Evolutionary conservation across 1,139 yeast species (phyloP).

Genomic region (Pichia sp.): DNA sequence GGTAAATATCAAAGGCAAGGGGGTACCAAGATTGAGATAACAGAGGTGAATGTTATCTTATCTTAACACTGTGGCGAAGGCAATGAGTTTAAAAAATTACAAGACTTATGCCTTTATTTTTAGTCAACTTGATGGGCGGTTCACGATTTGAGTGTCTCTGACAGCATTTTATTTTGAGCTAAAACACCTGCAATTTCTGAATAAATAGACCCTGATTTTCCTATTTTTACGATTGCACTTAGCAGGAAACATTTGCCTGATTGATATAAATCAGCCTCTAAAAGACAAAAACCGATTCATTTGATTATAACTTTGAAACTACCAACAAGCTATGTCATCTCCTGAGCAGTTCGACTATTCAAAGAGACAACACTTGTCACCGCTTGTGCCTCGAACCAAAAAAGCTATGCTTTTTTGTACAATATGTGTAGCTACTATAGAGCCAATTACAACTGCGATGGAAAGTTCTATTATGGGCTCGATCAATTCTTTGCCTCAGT

Average conservation of each 20-base stretch:
- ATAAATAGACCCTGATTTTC: background rate
- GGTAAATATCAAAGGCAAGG: background rate
- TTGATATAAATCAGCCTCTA: background rate
- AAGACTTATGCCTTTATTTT: background rate
- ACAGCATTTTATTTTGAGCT: background rate
- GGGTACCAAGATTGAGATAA: background rate
- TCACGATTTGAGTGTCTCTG: background rate
- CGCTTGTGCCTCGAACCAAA: background rate
- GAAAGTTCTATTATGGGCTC: conserved; percentile 5
- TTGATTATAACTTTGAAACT: background rate
- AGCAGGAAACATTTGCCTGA: background rate
- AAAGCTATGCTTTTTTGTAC: background rate
- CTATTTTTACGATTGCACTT: background rate
- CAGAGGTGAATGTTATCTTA: background rate
- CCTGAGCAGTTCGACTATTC: background rate
- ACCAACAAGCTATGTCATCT: background rate
- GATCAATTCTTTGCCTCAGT: background rate
- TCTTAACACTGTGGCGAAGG: background rate
- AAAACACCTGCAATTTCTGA: background rate
- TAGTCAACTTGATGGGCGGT: background rate
- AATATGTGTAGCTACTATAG: background rate
- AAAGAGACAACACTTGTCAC: conserved; percentile 5
- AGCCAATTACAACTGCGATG: conserved; percentile 3
- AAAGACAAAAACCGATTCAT: background rate
- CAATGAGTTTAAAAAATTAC: background rate